phyloP scores from a whole-genome alignment of 257 asterid genomes.

The Fraxinus anomala region DNA sequence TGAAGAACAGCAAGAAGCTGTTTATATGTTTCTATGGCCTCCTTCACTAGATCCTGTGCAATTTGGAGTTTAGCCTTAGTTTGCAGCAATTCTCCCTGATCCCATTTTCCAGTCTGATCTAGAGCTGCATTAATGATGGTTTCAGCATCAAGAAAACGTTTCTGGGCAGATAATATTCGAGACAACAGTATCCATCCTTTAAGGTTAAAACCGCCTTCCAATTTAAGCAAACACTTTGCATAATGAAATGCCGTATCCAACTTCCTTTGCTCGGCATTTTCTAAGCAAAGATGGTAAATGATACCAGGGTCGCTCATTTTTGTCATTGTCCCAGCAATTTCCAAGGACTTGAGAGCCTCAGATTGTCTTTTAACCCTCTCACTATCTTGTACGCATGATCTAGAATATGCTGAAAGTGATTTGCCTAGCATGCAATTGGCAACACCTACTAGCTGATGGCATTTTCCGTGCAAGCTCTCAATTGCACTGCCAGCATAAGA shows the following conservation, averaged over 20 bases:
- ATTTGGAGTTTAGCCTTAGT: constrained; percentile 84
- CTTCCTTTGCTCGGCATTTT: constrained; percentile 88
- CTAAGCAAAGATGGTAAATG: constrained; percentile 64
- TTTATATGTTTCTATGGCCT: constrained; percentile 68
- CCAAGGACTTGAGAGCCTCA: constrained; percentile 65
- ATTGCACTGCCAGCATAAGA: constrained; percentile 61
- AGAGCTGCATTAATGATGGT: constrained; percentile 59
- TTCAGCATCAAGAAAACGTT: constrained; percentile 64
- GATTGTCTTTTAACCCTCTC: constrained; percentile 56
- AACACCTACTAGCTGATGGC: constrained; percentile 54
- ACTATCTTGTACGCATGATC: constrained; percentile 40
- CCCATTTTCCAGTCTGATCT: constrained; percentile 86
- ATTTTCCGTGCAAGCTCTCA: constrained; percentile 52
- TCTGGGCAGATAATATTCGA: constrained; percentile 80
- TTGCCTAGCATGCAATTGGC: constrained; percentile 68
- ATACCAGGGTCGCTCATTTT: constrained; percentile 56
- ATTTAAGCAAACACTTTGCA: constrained; percentile 53
- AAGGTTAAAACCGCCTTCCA: constrained; percentile 72
- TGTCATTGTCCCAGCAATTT: constrained; percentile 62
- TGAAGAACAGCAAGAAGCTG: constrained; percentile 79
- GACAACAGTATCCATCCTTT: constrained; percentile 74
- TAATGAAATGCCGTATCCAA: constrained; percentile 70
- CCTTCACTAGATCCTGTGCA: constrained; percentile 68
- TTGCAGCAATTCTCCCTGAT: constrained; percentile 72
- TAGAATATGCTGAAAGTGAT: constrained; percentile 61